phyloP scores from a whole-genome alignment of 306 rosid genomes.

The Quercus robur region DNA sequence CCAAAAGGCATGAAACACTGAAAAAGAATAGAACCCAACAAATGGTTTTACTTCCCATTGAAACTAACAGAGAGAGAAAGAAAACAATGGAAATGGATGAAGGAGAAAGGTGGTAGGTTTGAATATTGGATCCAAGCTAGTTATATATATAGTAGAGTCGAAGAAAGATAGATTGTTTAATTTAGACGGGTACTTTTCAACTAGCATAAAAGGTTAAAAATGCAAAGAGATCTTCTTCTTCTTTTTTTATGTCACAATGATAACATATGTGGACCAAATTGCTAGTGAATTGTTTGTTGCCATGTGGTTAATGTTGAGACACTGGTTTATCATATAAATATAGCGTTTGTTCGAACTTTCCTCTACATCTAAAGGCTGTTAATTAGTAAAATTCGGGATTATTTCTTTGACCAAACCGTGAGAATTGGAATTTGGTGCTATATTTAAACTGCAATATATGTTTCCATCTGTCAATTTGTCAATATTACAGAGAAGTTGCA shows the following conservation, averaged over 20 bases:
- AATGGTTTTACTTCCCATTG: constrained; percentile 8
- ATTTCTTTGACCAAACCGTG: too few species aligned
- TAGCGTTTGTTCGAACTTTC: too few species aligned
- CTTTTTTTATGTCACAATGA: background rate
- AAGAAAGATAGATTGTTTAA: background rate
- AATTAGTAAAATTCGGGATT: too few species aligned
- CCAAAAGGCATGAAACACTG: constrained; percentile 18
- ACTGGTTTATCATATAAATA: too few species aligned
- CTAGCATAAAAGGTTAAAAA: background rate
- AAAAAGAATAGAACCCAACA: constrained; percentile 6
- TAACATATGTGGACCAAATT: background rate
- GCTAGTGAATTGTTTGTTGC: constrained; percentile 25
- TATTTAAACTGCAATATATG: too few species aligned
- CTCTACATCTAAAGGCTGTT: too few species aligned
- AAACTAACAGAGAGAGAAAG: background rate
- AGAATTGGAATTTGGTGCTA: background rate
- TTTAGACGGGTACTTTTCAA: background rate
- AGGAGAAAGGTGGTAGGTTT: background rate
- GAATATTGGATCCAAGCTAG: background rate
- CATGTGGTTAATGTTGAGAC: constrained; percentile 19
- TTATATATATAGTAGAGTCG: background rate
- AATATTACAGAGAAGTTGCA: too few species aligned
- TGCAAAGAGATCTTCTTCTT: background rate
- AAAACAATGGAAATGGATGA: background rate
- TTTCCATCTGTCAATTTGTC: too few species aligned